Conservation (phyloP, 768 basidiomycete genomes). For the Gymnopilus junonius region DNA sequence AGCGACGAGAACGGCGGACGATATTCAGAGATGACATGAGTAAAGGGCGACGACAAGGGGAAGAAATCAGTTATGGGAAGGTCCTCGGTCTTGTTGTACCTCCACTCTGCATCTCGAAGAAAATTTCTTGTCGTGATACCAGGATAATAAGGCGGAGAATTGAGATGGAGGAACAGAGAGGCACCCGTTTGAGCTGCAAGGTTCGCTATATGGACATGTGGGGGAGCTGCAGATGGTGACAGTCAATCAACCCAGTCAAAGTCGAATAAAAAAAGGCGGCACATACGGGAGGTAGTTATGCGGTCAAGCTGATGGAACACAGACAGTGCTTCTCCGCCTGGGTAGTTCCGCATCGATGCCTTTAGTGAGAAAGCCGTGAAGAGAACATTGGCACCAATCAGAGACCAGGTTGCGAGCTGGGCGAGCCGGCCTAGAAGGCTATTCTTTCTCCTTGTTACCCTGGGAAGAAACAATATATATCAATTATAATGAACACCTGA, state of each 20-base stretch:
- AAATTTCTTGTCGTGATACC: conserved; percentile 10
- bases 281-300: conserved; percentile 25
- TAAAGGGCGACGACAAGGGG: too few species aligned
- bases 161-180: conserved; percentile 80
- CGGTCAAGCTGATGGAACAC: conserved; percentile 60
- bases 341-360: conserved; percentile 81
- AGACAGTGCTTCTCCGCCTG: conserved; percentile 78
- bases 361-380: conserved; percentile 55
- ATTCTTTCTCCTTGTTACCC: conserved; percentile 53
- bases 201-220: conserved; percentile 80
- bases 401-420: conserved; percentile 46
- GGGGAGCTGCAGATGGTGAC: conserved; percentile 15
- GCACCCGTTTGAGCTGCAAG: conserved; percentile 91
- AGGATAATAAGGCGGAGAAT: conserved; percentile 56
- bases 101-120: conserved; percentile 43
- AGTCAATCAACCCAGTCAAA: too few species aligned
- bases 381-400: conserved; percentile 56
- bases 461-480: conserved; percentile 22
- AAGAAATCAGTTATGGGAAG: conserved; percentile 46
- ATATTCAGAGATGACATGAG: too few species aligned
- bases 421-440: conserved; percentile 47
- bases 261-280: too few species aligned
- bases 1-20: too few species aligned
- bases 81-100: conserved; percentile 84
- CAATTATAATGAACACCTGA: too few species aligned